Percentiles rank a stretch among this genome's conserved stretches.
Evolutionary conservation across 2,329 filamentous ascomycete genomes (phyloP).

Genomic region (Arthrocladium fulminans): DNA sequence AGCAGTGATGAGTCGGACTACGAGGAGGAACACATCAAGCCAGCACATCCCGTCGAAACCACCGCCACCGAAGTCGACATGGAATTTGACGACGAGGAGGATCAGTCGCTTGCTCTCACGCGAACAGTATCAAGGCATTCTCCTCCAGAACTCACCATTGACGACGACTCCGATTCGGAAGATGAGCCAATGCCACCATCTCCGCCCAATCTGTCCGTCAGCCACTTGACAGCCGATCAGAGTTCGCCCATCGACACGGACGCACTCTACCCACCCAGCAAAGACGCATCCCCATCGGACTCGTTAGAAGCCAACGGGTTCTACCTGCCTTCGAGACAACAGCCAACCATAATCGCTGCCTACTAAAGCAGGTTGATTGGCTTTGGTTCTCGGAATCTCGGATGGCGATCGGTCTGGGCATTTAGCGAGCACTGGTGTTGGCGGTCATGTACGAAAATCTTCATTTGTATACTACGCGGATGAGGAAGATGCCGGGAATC

Average conservation of each 20-base stretch:
- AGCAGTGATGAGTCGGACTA: constrained; percentile 43
- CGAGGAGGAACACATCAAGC: constrained; percentile 43
- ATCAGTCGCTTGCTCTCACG: constrained; percentile 57
- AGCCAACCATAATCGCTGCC: constrained; percentile 40
- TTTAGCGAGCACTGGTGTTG: constrained; percentile 19
- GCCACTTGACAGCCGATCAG: constrained; percentile 54
- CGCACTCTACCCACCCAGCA: constrained; percentile 28
- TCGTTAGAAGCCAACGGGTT: constrained; percentile 41
- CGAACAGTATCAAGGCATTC: constrained; percentile 59
- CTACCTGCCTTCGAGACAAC: constrained; percentile 38
- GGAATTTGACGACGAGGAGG: constrained; percentile 51
- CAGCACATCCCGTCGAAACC: constrained; percentile 49
- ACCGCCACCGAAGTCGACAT: constrained; percentile 38
- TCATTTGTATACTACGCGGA: not conserved
- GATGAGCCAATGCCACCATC: constrained; percentile 66
- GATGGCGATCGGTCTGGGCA: constrained; percentile 14
- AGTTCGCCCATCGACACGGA: constrained; percentile 34
- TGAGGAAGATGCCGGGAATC: not conserved
- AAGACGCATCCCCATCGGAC: constrained; percentile 22
- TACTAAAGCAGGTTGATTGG: constrained; percentile 31
- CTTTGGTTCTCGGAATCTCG: constrained; percentile 18
- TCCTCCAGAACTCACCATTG: constrained; percentile 61
- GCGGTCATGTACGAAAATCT: constrained; percentile 1
- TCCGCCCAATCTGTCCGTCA: constrained; percentile 50
- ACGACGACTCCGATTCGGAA: constrained; percentile 58